phyloP scores from a whole-genome alignment of 345 rosid species.

The Microcos paniculata region DNA sequence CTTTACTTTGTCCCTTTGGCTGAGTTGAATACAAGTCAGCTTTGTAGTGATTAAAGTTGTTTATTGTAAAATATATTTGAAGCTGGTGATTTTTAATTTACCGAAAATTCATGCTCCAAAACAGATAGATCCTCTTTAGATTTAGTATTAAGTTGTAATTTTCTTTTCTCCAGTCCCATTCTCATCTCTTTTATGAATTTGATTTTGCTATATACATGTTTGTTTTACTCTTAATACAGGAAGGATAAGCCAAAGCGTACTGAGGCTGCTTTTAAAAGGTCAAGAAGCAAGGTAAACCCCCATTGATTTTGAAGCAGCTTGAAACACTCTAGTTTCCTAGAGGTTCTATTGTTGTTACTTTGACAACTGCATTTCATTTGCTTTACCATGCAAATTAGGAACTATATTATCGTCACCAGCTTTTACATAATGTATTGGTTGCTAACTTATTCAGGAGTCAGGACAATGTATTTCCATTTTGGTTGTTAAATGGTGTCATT shows the following conservation, averaged over 20 bases:
- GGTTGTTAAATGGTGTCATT: too few species aligned
- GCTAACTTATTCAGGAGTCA: too few species aligned
- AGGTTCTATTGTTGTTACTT: not conserved
- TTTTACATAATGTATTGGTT: too few species aligned
- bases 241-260: conserved; percentile 45
- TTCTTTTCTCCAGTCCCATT: not conserved
- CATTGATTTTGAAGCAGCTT: conserved; percentile 14
- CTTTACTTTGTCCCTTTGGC: not conserved
- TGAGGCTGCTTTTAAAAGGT: conserved; percentile 39
- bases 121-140: not conserved
- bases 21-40: not conserved
- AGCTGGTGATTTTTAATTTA: not conserved
- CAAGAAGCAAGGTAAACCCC: conserved; percentile 55
- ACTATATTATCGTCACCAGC: too few species aligned
- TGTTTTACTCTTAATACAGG: conserved; percentile 39
- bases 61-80: not conserved
- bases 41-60: not conserved
- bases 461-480: too few species aligned
- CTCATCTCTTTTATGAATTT: conserved; percentile 8
- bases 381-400: not conserved
- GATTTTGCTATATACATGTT: not conserved
- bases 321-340: not conserved
- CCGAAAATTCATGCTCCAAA: not conserved
- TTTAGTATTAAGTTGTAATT: not conserved
- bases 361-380: not conserved